Conservation (phyloP, 73 alveolate species). For the Effrenium voratum region DNA sequence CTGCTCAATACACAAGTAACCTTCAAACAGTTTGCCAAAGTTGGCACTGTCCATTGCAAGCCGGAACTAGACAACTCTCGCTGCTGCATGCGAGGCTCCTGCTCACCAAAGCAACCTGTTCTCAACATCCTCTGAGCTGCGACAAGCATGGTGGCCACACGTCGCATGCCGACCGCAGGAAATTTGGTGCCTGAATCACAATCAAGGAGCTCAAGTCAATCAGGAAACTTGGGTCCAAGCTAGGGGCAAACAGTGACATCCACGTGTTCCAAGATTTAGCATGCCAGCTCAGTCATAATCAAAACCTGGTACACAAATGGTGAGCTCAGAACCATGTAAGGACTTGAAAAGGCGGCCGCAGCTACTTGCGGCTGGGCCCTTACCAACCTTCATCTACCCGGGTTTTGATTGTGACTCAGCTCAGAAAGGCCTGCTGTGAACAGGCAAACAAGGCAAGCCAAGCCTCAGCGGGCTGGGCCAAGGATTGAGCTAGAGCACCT, state of each 20-base stretch:
- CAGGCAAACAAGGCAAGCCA: not conserved
- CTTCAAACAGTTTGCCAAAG: no score
- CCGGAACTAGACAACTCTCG: not conserved
- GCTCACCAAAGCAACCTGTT: not conserved
- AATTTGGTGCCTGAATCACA: slow-evolving; percentile 19
- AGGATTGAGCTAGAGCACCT: slow-evolving; percentile 21
- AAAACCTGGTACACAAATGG: not conserved
- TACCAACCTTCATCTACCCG: not conserved
- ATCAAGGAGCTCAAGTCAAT: not conserved
- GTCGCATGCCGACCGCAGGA: slow-evolving; percentile 34
- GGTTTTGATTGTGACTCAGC: no score
- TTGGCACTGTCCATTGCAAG: no score
- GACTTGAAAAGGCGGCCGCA: not conserved
- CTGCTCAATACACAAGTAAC: no score
- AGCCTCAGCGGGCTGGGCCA: not conserved
- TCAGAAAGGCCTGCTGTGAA: not conserved
- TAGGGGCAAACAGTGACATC: not conserved
- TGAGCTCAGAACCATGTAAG: not conserved
- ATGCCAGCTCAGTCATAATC: no score
- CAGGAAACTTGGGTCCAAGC: not conserved
- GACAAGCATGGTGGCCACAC: not conserved
- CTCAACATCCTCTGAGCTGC: not conserved
- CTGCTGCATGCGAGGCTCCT: not conserved
- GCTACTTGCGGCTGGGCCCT: not conserved
- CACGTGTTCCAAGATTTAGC: no score